Conservation (phyloP, 2,329 filamentous ascomycete genomes). For the Aspergillus puulaauensis region DNA sequence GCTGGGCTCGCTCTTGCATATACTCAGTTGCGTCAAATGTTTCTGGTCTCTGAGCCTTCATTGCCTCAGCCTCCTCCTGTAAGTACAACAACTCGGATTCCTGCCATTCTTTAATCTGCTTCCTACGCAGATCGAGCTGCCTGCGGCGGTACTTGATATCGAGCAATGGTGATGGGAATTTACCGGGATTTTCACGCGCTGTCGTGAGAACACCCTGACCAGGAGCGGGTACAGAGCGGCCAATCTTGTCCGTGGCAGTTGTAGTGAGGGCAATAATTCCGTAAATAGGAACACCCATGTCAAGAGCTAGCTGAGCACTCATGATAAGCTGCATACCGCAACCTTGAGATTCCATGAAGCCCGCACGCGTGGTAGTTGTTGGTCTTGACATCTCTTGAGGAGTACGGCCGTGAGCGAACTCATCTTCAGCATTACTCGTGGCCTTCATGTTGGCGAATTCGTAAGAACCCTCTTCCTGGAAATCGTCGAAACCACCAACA, state of each 20-base stretch:
- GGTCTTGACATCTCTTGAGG: constrained; percentile 97
- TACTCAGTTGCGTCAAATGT: constrained; percentile 81
- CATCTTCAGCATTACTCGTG: constrained; percentile 95
- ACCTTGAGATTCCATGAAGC: constrained; percentile 99
- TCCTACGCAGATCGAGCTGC: constrained; percentile 90
- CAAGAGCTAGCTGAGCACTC: constrained; percentile 90
- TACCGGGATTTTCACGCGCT: constrained; percentile 84
- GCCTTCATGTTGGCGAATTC: constrained; percentile 99
- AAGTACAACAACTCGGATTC: constrained; percentile 92
- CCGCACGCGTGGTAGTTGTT: constrained; percentile 92
- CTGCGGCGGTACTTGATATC: constrained; percentile 97
- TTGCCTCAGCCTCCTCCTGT: constrained; percentile 86
- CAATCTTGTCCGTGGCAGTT: constrained; percentile 98
- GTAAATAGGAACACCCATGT: constrained; percentile 98
- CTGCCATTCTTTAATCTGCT: constrained; percentile 94
- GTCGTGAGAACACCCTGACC: constrained; percentile 96
- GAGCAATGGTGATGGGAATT: constrained; percentile 90
- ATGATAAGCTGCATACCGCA: constrained; percentile 98
- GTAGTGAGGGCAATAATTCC: constrained; percentile 90
- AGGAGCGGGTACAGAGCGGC: constrained; percentile 91
- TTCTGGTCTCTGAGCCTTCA: constrained; percentile 72
- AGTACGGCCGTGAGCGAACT: constrained; percentile 91
- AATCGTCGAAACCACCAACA: constrained; percentile 98
- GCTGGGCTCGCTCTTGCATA: constrained; percentile 75
- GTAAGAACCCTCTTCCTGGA: constrained; percentile 98